phyloP scores from a whole-genome alignment of 2,329 filamentous ascomycete species.

The Fusarium proliferatum region DNA sequence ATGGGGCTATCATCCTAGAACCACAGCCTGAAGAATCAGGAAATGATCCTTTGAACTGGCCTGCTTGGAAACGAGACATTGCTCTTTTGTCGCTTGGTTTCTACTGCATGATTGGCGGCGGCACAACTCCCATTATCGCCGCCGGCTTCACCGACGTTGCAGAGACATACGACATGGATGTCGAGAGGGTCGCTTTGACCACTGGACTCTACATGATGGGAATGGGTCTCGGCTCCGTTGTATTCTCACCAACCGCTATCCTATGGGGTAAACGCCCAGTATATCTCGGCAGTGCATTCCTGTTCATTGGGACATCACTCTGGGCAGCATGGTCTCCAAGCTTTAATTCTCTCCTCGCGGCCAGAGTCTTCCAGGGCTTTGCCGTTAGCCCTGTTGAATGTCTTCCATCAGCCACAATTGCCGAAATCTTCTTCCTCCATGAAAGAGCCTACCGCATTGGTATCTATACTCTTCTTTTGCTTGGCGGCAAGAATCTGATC shows the following conservation, averaged over 20 bases:
- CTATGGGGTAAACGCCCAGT: slow-evolving; percentile 91
- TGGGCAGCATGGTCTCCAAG: slow-evolving; percentile 90
- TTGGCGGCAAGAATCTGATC: slow-evolving; percentile 91
- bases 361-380: slow-evolving; percentile 87
- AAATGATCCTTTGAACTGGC: slow-evolving; percentile 96
- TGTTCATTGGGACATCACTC: slow-evolving; percentile 81
- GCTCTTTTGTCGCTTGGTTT: slow-evolving; percentile 86
- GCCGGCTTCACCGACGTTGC: slow-evolving; percentile 90
- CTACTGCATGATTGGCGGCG: slow-evolving; percentile 93
- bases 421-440: slow-evolving; percentile 96
- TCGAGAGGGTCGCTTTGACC: slow-evolving; percentile 82
- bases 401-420: slow-evolving; percentile 91
- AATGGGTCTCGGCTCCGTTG: slow-evolving; percentile 82
- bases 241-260: slow-evolving; percentile 91
- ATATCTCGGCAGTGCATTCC: slow-evolving; percentile 79
- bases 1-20: slow-evolving; percentile 87
- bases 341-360: slow-evolving; percentile 82
- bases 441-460: slow-evolving; percentile 93
- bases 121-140: slow-evolving; percentile 89
- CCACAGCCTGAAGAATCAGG: slow-evolving; percentile 91
- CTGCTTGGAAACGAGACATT: slow-evolving; percentile 79
- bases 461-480: slow-evolving; percentile 88
- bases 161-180: slow-evolving; percentile 69
- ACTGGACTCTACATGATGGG: slow-evolving; percentile 97
- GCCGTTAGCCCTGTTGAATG: slow-evolving; percentile 92